phyloP scores from a whole-genome alignment of 1,284 basidiomycete species.

The Ceratobasidium sp. region DNA sequence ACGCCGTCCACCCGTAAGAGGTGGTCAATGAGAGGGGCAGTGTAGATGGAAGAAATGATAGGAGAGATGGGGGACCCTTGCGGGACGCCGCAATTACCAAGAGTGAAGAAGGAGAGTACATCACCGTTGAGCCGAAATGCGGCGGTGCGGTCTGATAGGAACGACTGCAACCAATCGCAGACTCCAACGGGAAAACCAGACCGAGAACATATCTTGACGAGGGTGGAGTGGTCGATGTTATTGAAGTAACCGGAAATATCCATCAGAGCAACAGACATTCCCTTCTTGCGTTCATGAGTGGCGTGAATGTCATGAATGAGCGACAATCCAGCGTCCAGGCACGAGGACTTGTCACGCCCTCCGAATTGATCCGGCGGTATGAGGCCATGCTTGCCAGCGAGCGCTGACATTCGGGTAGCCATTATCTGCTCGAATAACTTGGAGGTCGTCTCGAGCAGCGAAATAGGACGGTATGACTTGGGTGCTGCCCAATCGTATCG shows the following conservation, averaged over 20 bases:
- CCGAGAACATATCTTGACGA: too few relatives aligned
- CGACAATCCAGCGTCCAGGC: too few relatives aligned
- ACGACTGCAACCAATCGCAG: too few relatives aligned
- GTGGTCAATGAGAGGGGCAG: conserved; percentile 9
- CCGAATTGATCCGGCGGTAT: conserved; percentile 50
- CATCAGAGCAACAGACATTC: too few relatives aligned
- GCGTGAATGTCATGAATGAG: too few relatives aligned
- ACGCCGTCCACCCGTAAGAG: background rate
- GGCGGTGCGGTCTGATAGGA: conserved; percentile 45
- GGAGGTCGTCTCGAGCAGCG: conserved; percentile 48
- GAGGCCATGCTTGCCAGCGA: conserved; percentile 44
- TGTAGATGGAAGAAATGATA: conserved; percentile 31
- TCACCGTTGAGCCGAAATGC: conserved; percentile 46
- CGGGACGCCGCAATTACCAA: conserved; percentile 36
- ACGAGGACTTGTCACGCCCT: conserved; percentile 40
- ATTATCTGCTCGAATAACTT: too few relatives aligned
- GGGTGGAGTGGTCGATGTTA: too few relatives aligned
- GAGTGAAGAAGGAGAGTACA: background rate
- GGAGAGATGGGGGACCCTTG: conserved; percentile 31
- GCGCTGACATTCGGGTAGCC: too few relatives aligned
- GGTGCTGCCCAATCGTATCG: conserved; percentile 50
- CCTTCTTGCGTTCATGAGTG: too few relatives aligned
- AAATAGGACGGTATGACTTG: conserved; percentile 53
- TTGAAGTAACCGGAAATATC: too few relatives aligned
- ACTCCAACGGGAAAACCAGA: too few relatives aligned